Base-by-base conservation (phyloP, 331 rosid species). In the Quercus phellos region DNA sequence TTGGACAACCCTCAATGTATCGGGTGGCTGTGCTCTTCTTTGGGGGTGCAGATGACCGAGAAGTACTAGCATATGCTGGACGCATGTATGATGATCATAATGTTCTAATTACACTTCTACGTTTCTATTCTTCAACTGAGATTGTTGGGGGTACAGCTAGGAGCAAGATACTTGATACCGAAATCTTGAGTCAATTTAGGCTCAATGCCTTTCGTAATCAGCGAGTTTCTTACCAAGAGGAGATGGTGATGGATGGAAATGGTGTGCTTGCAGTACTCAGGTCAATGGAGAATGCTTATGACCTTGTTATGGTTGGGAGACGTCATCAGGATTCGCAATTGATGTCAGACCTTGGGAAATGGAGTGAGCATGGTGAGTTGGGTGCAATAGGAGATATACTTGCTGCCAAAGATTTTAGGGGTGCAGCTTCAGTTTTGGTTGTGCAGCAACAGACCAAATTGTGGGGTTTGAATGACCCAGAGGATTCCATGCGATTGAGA, bases 41-140 rank as follows among this genome's bases (percentile, higher is more conserved):
- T 3, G 91, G 93, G 16, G 93, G 91, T 29, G 30, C 78, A 17
- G 91, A 87, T 73, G 93, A 89, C 35, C 73, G 88, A 1, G 91
- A 89, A 81, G 80, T 87, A 6, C 82, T 89, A 17, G 80, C 88
- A 9, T 87, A 82, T 58, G 87, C 86, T 6, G 74, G 70, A 67
- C 82, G 88, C 38, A 85, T 85, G 87, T 51, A 75, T 61, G 84
- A 82, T 16, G 84, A 79, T 26, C 81, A 79, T 64, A 61, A 60
- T 80, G 87, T 87, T 6, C 26, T 71, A 18, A 18, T 87, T 6
- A 84, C 87, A 17, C 85, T 87, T 8, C 8, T 82, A 64, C 82
- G 69, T 19, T 80, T 85, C 42, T 67, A 85, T 38, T 74, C 85
- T 51, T 10, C 85, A 38, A n/a, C 21, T 14, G 87, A 84, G 4